Base-by-base conservation (phyloP, 345 rosid species). In the Dovyalis caffra region DNA sequence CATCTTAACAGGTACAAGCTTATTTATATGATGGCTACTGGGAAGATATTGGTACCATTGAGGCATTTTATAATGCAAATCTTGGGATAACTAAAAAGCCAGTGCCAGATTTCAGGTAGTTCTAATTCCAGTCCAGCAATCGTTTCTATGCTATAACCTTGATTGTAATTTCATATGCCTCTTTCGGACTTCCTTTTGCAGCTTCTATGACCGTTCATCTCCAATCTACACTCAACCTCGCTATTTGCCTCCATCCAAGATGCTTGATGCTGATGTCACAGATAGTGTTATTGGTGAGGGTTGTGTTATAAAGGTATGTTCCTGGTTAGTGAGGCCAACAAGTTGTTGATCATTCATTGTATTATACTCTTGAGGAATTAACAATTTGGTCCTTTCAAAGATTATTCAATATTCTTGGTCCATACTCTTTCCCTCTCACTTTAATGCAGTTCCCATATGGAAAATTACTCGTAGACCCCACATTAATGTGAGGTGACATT, bases 271-370 rank as follows among this genome's bases (percentile, higher is more conserved):
- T 74, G 97, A 94, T 87, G 97, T 94, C 69, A 94, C 97, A 0
- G 98, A 92, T 61, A 94, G 98, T 71, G 97, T 92, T 43, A 92
- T 94, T 29, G 98, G 98, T n/a, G 98, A 94, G 77, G 97, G 97
- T 40, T 94, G 97, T 72, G 98, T 94, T 70, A 92, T 92, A 60
- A 94, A 92, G 97, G 98, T 90, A 81, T 77, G 76, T 49, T 61
- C 56, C 23, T 21, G 66, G 64, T n/a, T 34, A 7, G 43, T 40
- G 62, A 71, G 34, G 6, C 73, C 34, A 11, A 16, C 34, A 11
- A 16, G 18, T 43, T 11, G 18, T 43, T 43, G 47, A 43, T 43
- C 62, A n/a, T 69, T 33, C 29, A 14, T 43, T 28, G 20, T 33
- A 15, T 53, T n/a, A 21, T 31, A 5, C 34, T 18, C 40, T 23